Base-by-base conservation (phyloP, 75 land plant species). In the Isoetes taiwanensis region DNA sequence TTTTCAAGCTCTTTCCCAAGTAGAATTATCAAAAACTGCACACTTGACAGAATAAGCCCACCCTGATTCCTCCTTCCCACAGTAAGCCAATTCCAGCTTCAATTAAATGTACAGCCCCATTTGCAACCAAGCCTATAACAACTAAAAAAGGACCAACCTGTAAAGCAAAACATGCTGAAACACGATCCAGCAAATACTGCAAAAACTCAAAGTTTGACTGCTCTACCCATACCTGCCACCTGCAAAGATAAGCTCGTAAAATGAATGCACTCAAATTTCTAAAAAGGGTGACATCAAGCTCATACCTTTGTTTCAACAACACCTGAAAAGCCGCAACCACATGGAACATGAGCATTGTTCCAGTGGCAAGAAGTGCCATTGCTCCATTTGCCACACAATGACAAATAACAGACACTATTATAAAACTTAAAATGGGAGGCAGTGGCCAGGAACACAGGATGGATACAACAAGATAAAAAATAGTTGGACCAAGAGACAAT, bases 341-440 rank as follows among this genome's bases (percentile, higher is more conserved):
- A 65, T 84, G 76, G 41, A 93, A 75, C 29, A 79, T 28, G 37
- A 74, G 57, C 53, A 71, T 72, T 28, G 90, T 70, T 30, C 59
- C 29, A 38, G 72, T 40, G 9, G 79, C 70, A 57, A 93, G 41
- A 37, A 84, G 30, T 20, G 83, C 72, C 10, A 78, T 52, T 26
- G 56, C 28, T 55, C 90, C 98, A 76, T 85, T 93, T 50, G 98
- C 89, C 58, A 83, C 41, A 2, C 73, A 11, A 61, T 81, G 84
- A 59, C 96, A 77, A 32, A 73, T 46, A 2, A 79, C 0, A 21
- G 85, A 74, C 30, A 93, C 83, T 4, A 57, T 17, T 12, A 69
- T 30, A 38, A 79, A 79, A 71, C 76, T 81, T 21, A 41, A 66
- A 53, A 73, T 12, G 34, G 83, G 76, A 29, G 98, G 83, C 30